Evolutionary conservation across 148 eudicot species (phyloP).

Genomic region (Rhododendron ovatum): DNA sequence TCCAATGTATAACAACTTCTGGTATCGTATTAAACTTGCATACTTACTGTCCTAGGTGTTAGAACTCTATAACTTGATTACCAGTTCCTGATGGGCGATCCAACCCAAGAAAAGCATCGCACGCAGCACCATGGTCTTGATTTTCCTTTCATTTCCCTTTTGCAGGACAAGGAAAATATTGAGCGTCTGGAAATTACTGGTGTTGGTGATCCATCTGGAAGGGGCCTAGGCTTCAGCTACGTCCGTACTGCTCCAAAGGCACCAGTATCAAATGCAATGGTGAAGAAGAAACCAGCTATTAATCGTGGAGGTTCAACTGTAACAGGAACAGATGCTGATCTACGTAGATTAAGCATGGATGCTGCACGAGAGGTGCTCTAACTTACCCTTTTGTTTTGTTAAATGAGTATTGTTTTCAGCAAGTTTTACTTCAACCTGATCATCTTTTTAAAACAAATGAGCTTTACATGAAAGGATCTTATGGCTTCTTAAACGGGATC

Average conservation of each 20-base stretch:
- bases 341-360: conserved; percentile 97
- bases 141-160: conserved; percentile 1
- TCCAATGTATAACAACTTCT: background rate
- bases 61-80: background rate
- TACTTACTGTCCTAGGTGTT: background rate
- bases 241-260: conserved; percentile 87
- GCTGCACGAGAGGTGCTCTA: conserved; percentile 91
- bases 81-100: background rate
- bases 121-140: background rate
- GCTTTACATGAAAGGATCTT: background rate
- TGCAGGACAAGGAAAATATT: conserved; percentile 82
- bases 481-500: background rate
- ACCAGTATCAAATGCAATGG: conserved; percentile 62
- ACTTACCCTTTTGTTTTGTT: background rate
- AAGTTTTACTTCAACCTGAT: background rate
- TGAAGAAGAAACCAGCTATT: conserved; percentile 73
- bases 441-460: background rate
- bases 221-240: conserved; percentile 96
- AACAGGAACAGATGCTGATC: conserved; percentile 99
- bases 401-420: background rate
- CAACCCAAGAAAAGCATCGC: background rate
- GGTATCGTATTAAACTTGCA: background rate
- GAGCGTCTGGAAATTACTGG: conserved; percentile 97
- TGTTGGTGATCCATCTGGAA: conserved; percentile 99
- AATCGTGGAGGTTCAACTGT: conserved; percentile 69